These are phyloP conservation scores for Hypericum androsaemum DNA, from an alignment of 345 rosid species.

Conservation along the genomic window DNA sequence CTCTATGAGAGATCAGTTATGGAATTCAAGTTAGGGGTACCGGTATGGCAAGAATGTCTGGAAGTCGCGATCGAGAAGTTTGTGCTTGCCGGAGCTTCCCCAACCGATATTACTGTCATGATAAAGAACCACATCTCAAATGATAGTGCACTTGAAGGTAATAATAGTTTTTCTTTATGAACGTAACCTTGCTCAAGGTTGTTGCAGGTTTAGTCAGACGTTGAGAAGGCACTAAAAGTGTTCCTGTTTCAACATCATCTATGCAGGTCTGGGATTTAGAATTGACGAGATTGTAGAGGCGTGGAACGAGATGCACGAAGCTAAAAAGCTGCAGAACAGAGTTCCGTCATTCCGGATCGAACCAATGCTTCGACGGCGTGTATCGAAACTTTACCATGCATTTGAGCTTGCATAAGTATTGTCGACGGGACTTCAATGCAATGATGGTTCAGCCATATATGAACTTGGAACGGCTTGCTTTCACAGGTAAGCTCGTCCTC, in stretches of 20 bases:
- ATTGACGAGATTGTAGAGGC: conserved; percentile 68
- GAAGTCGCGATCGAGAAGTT: conserved; percentile 75
- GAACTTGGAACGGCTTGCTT: too few relatives aligned
- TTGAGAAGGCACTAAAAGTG: too few relatives aligned
- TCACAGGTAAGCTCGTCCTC: too few relatives aligned
- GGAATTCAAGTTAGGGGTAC: conserved; percentile 71
- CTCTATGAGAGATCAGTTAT: conserved; percentile 78
- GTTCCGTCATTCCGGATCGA: conserved; percentile 60
- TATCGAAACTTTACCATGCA: conserved; percentile 39
- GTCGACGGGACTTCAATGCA: background rate
- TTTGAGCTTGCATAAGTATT: conserved; percentile 34
- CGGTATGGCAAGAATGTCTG: conserved; percentile 60
- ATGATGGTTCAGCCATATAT: too few relatives aligned
- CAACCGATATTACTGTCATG: conserved; percentile 45
- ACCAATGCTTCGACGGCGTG: conserved; percentile 52
- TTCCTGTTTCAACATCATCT: background rate
- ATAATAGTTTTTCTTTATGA: background rate
- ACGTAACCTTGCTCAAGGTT: too few relatives aligned
- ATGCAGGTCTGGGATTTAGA: conserved; percentile 54
- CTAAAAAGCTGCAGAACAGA: conserved; percentile 46
- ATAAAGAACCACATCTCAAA: conserved; percentile 53
- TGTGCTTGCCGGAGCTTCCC: conserved; percentile 63
- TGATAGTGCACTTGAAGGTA: conserved; percentile 55
- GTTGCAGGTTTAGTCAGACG: too few relatives aligned
- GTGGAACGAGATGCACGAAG: conserved; percentile 73